phyloP scores from a whole-genome alignment of 352 stramenopile genomes.

The Pythium dissimile region DNA sequence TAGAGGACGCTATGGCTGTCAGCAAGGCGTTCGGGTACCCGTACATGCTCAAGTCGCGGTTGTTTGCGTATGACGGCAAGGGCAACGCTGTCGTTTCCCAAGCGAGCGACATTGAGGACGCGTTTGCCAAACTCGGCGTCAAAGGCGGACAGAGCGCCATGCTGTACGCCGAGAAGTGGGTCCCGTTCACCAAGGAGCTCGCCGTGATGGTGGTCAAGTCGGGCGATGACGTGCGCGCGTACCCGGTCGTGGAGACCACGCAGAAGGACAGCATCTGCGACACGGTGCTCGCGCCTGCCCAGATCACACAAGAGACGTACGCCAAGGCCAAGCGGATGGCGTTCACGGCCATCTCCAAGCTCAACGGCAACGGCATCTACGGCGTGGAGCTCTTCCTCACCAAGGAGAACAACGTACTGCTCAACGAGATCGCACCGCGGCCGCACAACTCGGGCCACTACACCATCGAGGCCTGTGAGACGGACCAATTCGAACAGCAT shows the following conservation, averaged over 20 bases:
- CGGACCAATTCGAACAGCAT: constrained; percentile 99
- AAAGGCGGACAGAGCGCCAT: constrained; percentile 22
- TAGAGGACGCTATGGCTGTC: constrained; percentile 37
- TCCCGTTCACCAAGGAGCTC: constrained; percentile 95
- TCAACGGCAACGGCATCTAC: constrained; percentile 91
- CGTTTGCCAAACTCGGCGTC: constrained; percentile 81
- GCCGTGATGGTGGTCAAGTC: constrained; percentile 96
- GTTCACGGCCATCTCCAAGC: constrained; percentile 60
- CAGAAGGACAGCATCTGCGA: constrained; percentile 97
- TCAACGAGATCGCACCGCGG: constrained; percentile 97
- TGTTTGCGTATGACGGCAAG: constrained; percentile 95
- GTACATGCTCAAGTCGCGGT: constrained; percentile 98
- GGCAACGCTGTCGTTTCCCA: constrained; percentile 94
- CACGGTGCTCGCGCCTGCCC: constrained; percentile 92
- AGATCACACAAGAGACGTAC: constrained; percentile 38
- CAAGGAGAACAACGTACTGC: constrained; percentile 76
- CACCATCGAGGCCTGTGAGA: constrained; percentile 97
- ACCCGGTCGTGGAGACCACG: constrained; percentile 96
- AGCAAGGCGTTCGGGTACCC: constrained; percentile 88
- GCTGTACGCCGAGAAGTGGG: constrained; percentile 96
- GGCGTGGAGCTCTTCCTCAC: constrained; percentile 98
- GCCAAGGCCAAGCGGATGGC: constrained; percentile 58
- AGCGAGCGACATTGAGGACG: constrained; percentile 69
- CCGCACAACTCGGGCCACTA: constrained; percentile 99
- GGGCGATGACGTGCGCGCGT: constrained; percentile 74